Base-by-base conservation (phyloP, 2,329 filamentous ascomycete genomes). In the Fusarium sp. region DNA sequence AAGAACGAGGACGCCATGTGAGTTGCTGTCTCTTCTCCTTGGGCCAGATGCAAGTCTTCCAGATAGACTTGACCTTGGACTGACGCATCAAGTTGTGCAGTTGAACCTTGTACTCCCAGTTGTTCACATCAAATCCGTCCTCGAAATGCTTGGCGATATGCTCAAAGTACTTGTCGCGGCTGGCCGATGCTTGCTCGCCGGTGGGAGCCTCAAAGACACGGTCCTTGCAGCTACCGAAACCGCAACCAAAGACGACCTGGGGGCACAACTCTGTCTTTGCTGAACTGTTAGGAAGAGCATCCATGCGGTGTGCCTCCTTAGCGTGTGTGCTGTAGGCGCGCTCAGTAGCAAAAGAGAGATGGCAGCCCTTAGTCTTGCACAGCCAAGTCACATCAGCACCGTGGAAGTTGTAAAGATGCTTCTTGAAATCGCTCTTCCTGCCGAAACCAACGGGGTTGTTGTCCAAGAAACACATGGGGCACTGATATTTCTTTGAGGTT, bases 361-460 rank as follows among this genome's bases (percentile, higher is more conserved):
- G 76, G 71, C 82, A 84, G 27, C 76, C 78, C 63, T 78, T 79
- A 40, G 80, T 81, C 47, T 79, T 81, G 74, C 82, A 84, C 22
- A 82, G 75, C 82, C 82, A 84, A 41, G 80, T 76, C 38, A 80
- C 77, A 66, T 84, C 81, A 49, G 80, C 77, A 40, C 81, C 80
- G 68, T 84, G 82, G 67, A 84, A 84, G 73, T 83, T 82, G 76
- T 83, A 81, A n/a, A 84, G 75, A 67, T 84, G 82, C 76, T 84
- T 84, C 78, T 84, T 84, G 71, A 84, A 83, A 69, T 84, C 82
- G 70, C 81, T 83, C 75, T 84, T 84, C 62, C 82, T 79, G 38
- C 82, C 82, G 52, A 84, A 84, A 38, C 82, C 82, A 25, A 84
- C 82, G 18, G 79, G 78, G 67, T 83, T 83, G 74, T 80, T 81